phyloP scores from a whole-genome alignment of 495 filamentous ascomycete genomes.

The Rhypophila decipiens region DNA sequence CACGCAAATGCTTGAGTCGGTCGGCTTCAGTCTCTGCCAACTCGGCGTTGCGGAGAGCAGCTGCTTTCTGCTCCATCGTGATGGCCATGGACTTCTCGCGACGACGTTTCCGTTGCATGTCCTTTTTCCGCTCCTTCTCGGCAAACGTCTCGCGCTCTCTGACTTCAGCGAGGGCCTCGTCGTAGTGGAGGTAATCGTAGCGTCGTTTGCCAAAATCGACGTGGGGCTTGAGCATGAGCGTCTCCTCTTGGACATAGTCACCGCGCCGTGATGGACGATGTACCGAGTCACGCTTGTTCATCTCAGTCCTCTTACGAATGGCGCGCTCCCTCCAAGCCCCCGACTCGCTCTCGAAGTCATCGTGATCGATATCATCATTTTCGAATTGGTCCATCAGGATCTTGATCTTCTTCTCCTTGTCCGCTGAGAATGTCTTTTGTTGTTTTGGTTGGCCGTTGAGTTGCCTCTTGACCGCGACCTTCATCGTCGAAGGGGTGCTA shows the following conservation, averaged over 20 bases:
- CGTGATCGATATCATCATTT: constrained; percentile 57
- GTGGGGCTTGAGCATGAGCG: constrained; percentile 39
- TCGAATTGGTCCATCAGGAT: constrained; percentile 62
- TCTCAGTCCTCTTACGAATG: constrained; percentile 55
- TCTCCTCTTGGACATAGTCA: constrained; percentile 25
- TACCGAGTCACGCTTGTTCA: constrained; percentile 49
- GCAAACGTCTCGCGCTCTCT: constrained; percentile 83
- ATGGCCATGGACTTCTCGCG: constrained; percentile 88
- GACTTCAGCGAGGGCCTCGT: constrained; percentile 74
- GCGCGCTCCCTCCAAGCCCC: constrained; percentile 46
- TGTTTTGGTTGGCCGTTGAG: constrained; percentile 47
- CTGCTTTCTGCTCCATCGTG: constrained; percentile 77
- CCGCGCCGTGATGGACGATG: constrained; percentile 49
- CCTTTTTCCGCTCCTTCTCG: constrained; percentile 99
- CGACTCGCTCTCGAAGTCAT: constrained; percentile 55
- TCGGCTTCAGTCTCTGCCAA: constrained; percentile 72
- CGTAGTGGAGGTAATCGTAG: constrained; percentile 42
- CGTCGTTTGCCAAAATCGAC: constrained; percentile 43
- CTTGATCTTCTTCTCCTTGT: constrained; percentile 63
- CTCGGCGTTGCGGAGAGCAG: constrained; percentile 69
- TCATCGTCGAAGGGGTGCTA: constrained; percentile 39
- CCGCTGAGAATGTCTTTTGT: constrained; percentile 48
- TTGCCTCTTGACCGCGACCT: constrained; percentile 42
- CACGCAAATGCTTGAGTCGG: constrained; percentile 65
- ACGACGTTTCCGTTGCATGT: constrained; percentile 96